Evolutionary conservation across 2,329 filamentous ascomycete species (phyloP), one percentile per base, ranked within the genome.

Genomic region (Penicillium sp.): DNA sequence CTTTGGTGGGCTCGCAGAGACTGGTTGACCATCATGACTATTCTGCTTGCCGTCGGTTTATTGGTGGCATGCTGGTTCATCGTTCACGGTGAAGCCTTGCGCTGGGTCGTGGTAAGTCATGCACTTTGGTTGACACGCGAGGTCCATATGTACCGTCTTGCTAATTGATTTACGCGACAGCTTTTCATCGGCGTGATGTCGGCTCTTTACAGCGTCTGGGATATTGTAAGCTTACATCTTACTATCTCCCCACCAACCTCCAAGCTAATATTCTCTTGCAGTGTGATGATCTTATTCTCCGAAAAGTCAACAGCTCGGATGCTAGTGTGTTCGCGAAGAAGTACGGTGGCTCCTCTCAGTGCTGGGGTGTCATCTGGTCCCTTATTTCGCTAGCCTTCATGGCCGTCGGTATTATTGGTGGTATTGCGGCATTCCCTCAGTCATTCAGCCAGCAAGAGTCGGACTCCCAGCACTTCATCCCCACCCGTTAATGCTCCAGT

Each of bases 131-230:
- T 27, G 24, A 6, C 24, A 3, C 24, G 6, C 4, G 5, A 27
- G 24, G 24, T 27, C 24, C 1, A 27, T 27, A 27, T 27, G 5
- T 7, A 5, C 24, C 7, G 7, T 27, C 24, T 5, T 36, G 13
- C 57, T 63, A 22, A 62, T 46, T 0, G 3, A 1, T 16, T n/a
- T 7, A 13, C 14, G 1, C 10, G 27, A 4, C 13, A 84, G 77
- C 80, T 92, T 27, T 92, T 92, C 66, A 91, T 92, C 57, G 89
- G 89, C 40, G 89, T 92, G 63, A 92, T 92, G 89, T 89, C 85
- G 6, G 87, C 85, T 2, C 81, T 92, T 1, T 92, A 92, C 72
- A 90, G 86, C 60, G 88, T 90, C 5, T 92, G 89, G 89, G 89
- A 92, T 77, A 92, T 92, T 62, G 81, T 82, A 66, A 74, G 81